A percentile compares a stretch with the other conserved stretches of the same genome.
These are phyloP conservation scores for Dendrobium chrysotoxum DNA, from an alignment of 106 monocot genomes.

Conservation along the genomic window DNA sequence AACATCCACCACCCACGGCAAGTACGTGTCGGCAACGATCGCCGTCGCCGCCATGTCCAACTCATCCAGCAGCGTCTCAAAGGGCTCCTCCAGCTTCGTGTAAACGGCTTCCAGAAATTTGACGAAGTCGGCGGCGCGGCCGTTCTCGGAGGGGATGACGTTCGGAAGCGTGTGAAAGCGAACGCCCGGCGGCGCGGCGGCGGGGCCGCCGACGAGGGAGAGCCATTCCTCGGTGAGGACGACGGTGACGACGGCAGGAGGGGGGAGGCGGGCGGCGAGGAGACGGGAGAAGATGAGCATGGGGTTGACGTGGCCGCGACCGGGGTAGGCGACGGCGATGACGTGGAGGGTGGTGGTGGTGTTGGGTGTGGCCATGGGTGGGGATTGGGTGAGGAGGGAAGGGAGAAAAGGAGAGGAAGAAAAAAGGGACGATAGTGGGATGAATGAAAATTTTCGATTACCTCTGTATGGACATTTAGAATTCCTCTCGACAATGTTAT, in stretches of 20 bases:
- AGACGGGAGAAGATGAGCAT: conserved; percentile 33
- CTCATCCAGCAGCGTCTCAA: conserved; percentile 34
- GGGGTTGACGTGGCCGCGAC: conserved; percentile 46
- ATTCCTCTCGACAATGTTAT: no score
- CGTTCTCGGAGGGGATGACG: conserved; percentile 58
- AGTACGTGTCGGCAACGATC: conserved; percentile 43
- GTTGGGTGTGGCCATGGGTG: neutral
- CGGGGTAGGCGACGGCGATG: conserved; percentile 43
- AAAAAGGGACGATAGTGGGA: no score
- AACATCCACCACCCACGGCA: conserved; percentile 43
- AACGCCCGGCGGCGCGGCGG: conserved; percentile 7
- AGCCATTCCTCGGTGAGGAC: conserved; percentile 63
- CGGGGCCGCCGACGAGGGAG: conserved; percentile 15
- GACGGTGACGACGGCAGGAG: conserved; percentile 16
- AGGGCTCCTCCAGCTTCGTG: conserved; percentile 34
- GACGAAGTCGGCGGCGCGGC: conserved; percentile 27
- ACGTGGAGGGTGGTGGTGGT: conserved; percentile 11
- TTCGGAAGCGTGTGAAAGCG: conserved; percentile 48
- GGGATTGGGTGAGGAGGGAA: no score
- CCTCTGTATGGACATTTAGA: no score
- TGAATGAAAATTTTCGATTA: no score
- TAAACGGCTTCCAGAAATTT: conserved; percentile 51
- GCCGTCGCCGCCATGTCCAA: conserved; percentile 22
- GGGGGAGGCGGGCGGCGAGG: conserved; percentile 25
- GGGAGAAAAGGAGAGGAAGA: no score